phyloP scores from a whole-genome alignment of 2,329 filamentous ascomycete species.

The Aulographum hederae region DNA sequence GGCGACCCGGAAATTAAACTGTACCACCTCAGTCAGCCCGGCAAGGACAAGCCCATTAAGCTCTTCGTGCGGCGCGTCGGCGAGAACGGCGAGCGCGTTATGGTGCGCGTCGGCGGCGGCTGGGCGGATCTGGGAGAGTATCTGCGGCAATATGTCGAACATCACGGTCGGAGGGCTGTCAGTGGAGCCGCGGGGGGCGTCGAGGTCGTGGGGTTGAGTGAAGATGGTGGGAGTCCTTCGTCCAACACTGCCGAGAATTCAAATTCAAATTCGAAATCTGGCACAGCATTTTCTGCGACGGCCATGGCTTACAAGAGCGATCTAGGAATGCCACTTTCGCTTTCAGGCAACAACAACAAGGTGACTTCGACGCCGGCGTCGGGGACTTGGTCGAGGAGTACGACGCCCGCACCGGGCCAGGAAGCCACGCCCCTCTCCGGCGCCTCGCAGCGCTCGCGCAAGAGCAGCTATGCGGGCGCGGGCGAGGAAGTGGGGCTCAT shows the following conservation, averaged over 20 bases:
- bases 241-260: no score
- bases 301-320: no score
- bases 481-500: constrained; percentile 43
- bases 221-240: constrained; percentile 11
- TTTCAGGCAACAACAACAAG: neutral
- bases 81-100: constrained; percentile 76
- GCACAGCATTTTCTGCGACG: constrained; percentile 3
- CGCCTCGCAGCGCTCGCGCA: neutral
- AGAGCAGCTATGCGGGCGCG: neutral
- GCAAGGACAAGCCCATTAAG: constrained; percentile 77
- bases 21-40: constrained; percentile 65
- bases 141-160: constrained; percentile 76
- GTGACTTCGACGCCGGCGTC: neutral
- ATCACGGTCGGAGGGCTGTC: constrained; percentile 61
- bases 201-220: constrained; percentile 31
- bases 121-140: constrained; percentile 96
- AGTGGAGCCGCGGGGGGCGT: constrained; percentile 32
- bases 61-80: constrained; percentile 87
- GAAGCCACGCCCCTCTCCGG: neutral
- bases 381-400: neutral
- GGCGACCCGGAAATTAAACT: constrained; percentile 55
- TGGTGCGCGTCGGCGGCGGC: constrained; percentile 96
- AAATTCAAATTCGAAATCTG: constrained; percentile 9
- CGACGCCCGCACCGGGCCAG: neutral
- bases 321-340: neutral